phyloP scores from a whole-genome alignment of 202 grass and related monocot genomes.

The Panicum hallii region DNA sequence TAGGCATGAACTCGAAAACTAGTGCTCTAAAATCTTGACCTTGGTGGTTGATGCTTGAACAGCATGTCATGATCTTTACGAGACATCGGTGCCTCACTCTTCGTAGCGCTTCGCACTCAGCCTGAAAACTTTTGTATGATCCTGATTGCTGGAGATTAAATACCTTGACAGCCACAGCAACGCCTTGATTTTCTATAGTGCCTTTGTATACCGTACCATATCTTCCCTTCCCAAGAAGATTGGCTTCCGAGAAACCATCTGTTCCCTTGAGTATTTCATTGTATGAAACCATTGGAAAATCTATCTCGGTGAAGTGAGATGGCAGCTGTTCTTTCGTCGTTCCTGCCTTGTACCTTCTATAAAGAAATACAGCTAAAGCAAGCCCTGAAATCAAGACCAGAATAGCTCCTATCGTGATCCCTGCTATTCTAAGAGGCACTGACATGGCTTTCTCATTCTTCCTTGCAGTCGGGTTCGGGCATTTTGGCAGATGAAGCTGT shows the following conservation, averaged over 20 bases:
- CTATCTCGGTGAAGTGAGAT: neutral
- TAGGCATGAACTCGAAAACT: neutral
- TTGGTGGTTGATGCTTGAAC: constrained; percentile 42
- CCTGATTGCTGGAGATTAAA: constrained; percentile 38
- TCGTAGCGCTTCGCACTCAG: too few relatives aligned
- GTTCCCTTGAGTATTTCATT: constrained; percentile 29
- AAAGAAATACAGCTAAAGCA: neutral
- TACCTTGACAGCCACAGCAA: constrained; percentile 10
- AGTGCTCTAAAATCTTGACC: constrained; percentile 10
- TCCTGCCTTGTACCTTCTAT: neutral
- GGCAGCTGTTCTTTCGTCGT: neutral
- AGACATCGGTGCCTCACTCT: too few relatives aligned
- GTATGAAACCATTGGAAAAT: constrained; percentile 30
- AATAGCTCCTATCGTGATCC: neutral
- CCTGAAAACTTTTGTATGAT: constrained; percentile 45
- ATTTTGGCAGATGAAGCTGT: neutral
- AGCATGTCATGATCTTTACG: constrained; percentile 27
- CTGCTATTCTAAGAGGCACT: neutral
- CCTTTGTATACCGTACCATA: constrained; percentile 43
- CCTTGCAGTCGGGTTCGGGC: neutral
- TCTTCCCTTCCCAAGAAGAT: constrained; percentile 43
- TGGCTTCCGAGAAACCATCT: constrained; percentile 33
- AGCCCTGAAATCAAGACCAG: neutral
- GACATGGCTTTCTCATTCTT: neutral
- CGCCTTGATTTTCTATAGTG: neutral